These are phyloP conservation scores for Eustoma russellianum DNA, from an alignment of 257 asterid genomes.

Conservation along the genomic window DNA sequence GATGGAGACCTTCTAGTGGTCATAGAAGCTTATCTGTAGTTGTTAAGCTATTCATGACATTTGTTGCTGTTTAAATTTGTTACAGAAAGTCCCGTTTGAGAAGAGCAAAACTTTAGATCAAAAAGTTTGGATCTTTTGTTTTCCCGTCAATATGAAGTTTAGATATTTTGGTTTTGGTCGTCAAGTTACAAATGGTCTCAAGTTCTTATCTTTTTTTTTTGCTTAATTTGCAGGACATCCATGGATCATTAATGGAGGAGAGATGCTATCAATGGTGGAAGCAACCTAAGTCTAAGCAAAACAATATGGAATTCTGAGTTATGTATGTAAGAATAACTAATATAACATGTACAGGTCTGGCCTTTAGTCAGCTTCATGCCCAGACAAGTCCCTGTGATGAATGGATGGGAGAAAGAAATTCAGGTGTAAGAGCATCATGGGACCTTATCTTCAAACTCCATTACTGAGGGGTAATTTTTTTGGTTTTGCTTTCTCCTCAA, in stretches of 20 bases:
- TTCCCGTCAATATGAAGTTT: neutral
- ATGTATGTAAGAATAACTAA: neutral
- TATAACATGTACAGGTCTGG: neutral
- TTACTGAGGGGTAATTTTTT: too few species aligned
- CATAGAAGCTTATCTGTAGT: too few species aligned
- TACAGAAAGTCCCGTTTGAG: too few species aligned
- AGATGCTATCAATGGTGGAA: slow-evolving; percentile 22
- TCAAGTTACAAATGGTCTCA: neutral
- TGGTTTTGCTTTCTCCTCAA: too few species aligned
- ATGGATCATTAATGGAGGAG: slow-evolving; percentile 31
- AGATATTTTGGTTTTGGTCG: too few species aligned
- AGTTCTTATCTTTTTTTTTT: neutral
- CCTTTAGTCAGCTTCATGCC: slow-evolving; percentile 4
- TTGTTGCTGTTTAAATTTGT: too few species aligned
- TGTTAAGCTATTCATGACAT: too few species aligned
- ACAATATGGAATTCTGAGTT: neutral
- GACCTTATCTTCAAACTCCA: too few species aligned
- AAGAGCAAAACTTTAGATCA: too few species aligned
- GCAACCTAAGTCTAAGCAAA: neutral
- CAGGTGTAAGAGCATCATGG: too few species aligned
- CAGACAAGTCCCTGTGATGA: neutral
- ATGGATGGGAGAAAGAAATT: too few species aligned
- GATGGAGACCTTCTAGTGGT: too few species aligned
- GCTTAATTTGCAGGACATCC: slow-evolving; percentile 31
- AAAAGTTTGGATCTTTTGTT: neutral